Evolutionary conservation across 2,329 filamentous ascomycete species (phyloP), one percentile per base, ranked within the genome.

Genomic region (Rutstroemia sp.): DNA sequence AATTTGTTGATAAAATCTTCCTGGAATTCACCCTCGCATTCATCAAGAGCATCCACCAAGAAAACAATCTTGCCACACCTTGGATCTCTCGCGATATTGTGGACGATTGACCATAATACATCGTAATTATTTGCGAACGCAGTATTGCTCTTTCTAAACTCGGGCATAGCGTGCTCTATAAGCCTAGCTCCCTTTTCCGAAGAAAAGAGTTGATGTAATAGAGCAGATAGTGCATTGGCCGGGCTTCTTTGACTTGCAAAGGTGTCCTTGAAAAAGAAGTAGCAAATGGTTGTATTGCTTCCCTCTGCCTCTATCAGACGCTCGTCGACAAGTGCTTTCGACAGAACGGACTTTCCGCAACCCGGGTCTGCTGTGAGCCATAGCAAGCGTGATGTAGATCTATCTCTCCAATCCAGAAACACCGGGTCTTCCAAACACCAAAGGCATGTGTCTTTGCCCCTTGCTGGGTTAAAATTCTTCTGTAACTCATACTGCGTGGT

Each of bases 251-350:
- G 54, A 14, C 37, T 21, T 27, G 17, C 39, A 37, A 39, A 57
- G 21, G 37, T 25, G 48, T 52, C 48, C 34, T 57, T 51, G 48
- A 57, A 57, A 23, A 52, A 57, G 27, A 52, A 57, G 37, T 57
- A 57, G 42, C 54, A 52, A 34, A 56, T 34, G 30, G 17, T 30
- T 23, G 44, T 38, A 16, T 46, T 48, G 8, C 51, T 51, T 12
- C 8, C 16, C n/a, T 51, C 39, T n/a, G 14, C 4, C 6, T 53
- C 19, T 25, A 53, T 4, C 12, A 56, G 39, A 21, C 19, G 23
- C 17, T 42, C 46, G 17, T 53, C 50, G 30, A 56, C 46, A 21
- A 56, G 54, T 37, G 46, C 44, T 27, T 14, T 56, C 41, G 48
- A 45, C 17, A 56, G 48, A 38, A 56, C 54, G 2, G 54, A 56